These are phyloP conservation scores for Fusarium illudens DNA, from an alignment of 2,329 filamentous ascomycete species.

Conservation along the genomic window DNA sequence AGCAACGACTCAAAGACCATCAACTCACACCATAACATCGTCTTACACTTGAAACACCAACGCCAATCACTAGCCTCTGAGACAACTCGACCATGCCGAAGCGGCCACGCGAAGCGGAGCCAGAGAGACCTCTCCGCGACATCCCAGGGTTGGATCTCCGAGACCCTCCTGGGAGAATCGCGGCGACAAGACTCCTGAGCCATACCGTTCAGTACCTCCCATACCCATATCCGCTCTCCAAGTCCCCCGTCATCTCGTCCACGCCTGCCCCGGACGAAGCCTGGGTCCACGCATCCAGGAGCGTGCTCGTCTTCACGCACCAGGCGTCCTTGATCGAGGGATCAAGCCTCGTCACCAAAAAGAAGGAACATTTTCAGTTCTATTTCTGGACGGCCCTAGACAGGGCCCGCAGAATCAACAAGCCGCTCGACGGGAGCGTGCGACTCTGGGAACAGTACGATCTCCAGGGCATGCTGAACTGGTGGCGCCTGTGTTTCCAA, in stretches of 20 bases:
- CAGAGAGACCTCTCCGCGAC: fast-evolving
- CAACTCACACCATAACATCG: background rate
- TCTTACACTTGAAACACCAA: background rate
- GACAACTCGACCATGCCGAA: background rate
- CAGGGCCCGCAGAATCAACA: conserved; percentile 8
- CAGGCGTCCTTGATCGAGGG: too few relatives aligned
- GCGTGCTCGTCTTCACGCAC: background rate
- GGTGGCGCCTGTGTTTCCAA: conserved; percentile 41
- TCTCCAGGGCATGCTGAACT: conserved; percentile 32
- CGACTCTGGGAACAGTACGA: conserved; percentile 6
- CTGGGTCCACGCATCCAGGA: background rate
- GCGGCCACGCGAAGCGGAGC: background rate
- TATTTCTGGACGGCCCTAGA: conserved; percentile 41
- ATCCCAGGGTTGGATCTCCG: background rate
- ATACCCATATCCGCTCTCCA: conserved; percentile 7
- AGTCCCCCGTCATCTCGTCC: conserved; percentile 3
- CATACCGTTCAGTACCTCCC: background rate
- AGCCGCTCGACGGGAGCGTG: background rate
- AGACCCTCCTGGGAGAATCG: background rate
- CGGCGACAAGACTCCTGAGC: background rate
- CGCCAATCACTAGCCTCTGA: too few relatives aligned
- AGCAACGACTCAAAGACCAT: background rate
- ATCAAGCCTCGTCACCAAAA: background rate
- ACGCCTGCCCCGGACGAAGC: background rate
- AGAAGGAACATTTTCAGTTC: conserved; percentile 29